Evolutionary conservation across 78 protist species (phyloP).

Genomic region (Emiliania huxleyi): DNA sequence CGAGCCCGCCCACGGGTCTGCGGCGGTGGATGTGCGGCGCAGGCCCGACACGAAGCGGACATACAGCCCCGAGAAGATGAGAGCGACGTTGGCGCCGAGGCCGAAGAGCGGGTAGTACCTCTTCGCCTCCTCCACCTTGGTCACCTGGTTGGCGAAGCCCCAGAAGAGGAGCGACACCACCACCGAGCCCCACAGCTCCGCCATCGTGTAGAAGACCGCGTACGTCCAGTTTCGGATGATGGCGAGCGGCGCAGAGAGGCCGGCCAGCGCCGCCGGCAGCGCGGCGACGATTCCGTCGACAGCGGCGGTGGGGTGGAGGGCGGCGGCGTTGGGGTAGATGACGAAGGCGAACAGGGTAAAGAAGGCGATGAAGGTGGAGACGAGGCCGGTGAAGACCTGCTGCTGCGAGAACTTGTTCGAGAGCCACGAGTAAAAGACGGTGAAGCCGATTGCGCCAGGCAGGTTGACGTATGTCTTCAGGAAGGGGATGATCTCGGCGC

Average conservation of each 20-base stretch:
- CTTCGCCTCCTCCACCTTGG: conserved; percentile 16
- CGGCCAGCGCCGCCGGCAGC: neutral
- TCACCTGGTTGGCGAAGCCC: neutral
- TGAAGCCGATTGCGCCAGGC: neutral
- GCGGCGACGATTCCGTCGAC: neutral
- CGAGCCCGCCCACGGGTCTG: neutral
- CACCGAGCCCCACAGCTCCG: neutral
- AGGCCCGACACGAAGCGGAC: neutral
- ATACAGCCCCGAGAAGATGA: conserved; percentile 17
- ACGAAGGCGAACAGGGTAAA: neutral
- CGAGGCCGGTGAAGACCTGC: neutral
- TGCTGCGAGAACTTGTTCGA: no score
- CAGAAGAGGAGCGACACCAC: neutral
- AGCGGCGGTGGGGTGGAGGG: no score
- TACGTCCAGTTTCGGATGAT: neutral
- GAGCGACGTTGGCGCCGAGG: conserved; percentile 6
- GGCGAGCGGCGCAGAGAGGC: neutral
- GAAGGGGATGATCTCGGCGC: neutral
- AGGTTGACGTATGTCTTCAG: conserved; percentile 13
- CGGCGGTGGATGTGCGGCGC: neutral
- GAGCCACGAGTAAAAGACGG: neutral
- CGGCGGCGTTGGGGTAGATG: neutral
- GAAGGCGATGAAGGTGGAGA: neutral
- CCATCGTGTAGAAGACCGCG: neutral
- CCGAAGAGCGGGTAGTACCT: conserved; percentile 36